A percentile compares a stretch with the other conserved stretches of the same genome.
These are phyloP conservation scores for Citrus cavaleriei DNA, from an alignment of 345 rosid species.

Conservation along the genomic window DNA sequence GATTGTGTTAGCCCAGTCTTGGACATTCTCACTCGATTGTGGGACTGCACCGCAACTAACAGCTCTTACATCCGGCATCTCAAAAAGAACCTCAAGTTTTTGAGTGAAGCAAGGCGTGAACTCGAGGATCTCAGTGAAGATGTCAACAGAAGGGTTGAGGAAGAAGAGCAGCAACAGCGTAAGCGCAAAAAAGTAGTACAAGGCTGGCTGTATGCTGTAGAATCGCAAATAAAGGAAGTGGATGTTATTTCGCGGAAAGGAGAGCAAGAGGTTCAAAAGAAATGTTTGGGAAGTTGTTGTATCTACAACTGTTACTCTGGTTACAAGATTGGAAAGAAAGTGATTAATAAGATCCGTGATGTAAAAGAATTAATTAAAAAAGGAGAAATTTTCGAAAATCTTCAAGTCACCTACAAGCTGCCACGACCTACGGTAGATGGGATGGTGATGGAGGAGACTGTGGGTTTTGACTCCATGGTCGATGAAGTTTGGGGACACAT, in stretches of 20 bases:
- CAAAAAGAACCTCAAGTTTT: not conserved
- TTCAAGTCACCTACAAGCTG: not conserved
- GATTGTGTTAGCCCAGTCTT: not conserved
- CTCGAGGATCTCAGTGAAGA: not conserved
- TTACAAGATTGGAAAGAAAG: not conserved
- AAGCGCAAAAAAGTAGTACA: not conserved
- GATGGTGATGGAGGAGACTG: not conserved
- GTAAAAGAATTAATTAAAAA: not conserved
- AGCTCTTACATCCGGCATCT: not conserved
- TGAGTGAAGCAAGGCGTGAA: not conserved
- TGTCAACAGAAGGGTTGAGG: not conserved
- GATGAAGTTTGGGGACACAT: not conserved
- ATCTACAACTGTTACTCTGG: not conserved
- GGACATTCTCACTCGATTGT: not conserved
- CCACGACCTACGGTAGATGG: not conserved
- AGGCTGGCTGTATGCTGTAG: not conserved
- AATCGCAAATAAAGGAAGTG: not conserved
- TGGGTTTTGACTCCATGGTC: not conserved
- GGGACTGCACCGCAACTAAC: not conserved
- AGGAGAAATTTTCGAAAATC: not conserved
- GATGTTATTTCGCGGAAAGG: not conserved
- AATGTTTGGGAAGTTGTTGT: not conserved
- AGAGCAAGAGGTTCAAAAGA: not conserved
- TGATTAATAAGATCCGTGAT: not conserved
- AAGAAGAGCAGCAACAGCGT: not conserved